Percentiles rank a stretch among this genome's conserved stretches.
phyloP scores from a whole-genome alignment of 2,329 filamentous ascomycete species.

The Colletotrichum melonis region DNA sequence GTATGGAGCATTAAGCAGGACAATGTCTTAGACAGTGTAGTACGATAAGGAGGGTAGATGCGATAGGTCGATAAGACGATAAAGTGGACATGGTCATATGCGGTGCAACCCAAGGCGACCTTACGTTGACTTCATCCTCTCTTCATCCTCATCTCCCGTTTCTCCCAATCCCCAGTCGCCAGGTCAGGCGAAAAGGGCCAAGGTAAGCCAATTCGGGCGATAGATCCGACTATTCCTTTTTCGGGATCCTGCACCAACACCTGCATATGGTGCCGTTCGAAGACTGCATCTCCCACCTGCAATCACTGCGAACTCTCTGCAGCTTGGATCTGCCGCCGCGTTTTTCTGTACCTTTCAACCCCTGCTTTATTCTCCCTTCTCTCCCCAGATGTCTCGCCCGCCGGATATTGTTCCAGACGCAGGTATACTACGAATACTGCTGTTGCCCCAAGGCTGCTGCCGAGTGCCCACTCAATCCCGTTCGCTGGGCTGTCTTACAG shows the following conservation, averaged over 20 bases:
- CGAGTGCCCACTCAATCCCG: background rate
- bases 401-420: background rate
- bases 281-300: background rate
- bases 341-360: background rate
- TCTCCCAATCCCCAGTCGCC: background rate
- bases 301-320: background rate
- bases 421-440: background rate
- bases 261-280: constrained; percentile 7
- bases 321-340: background rate
- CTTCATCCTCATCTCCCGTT: background rate
- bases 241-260: background rate
- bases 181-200: background rate
- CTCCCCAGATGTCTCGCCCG: background rate
- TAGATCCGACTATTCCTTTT: constrained; percentile 26
- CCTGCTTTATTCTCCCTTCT: background rate
- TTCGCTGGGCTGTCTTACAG: background rate
- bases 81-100: background rate
- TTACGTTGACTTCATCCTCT: background rate
- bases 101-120: background rate
- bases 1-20: too few relatives aligned
- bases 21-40: background rate
- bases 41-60: background rate
- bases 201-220: constrained; percentile 24
- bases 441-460: background rate
- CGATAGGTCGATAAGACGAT: background rate